Evolutionary conservation across 306 rosid species (phyloP), one percentile per base, ranked within the genome.

Genomic region (Abrus precatorius): DNA sequence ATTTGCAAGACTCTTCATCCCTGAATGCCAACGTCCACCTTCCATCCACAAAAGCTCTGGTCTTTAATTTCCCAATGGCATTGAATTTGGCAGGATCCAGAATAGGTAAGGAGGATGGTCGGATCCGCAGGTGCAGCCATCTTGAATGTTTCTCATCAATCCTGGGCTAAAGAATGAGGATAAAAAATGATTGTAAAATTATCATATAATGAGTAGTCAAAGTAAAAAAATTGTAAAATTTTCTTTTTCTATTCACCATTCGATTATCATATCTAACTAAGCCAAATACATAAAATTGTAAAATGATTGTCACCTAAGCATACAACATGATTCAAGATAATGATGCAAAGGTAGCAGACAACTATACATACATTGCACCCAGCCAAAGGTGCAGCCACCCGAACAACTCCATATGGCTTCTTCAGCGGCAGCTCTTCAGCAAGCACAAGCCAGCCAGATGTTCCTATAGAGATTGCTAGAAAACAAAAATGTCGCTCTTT

Each of bases 11-110:
- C 75, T 88, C 97, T 69, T 89, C 97, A 8, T 92, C 94, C 74
- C 91, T 69, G 87, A 94, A 94, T 1, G 98, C 98, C 80, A 94
- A 78, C 50, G 94, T 94, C 98, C 98, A 94, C 88, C 98, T 88
- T 60, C 98, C 98, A 78, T 94, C 98, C 6, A 94, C 92, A 83
- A 92, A 88, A 80, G 91, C 84, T 86, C 82, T 92, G 0, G 91
- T 53, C 86, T 86, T 91, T 20, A 66, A 44, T 78, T 88, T 91
- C 49, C 77, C 71, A 0, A 59, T 30, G 28, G 87, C 69, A 49
- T 75, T 85, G 32, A 80, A 81, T 85, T 88, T 91, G 64, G 84
- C 69, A 54, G 94, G 92, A 78, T 92, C 94, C 73, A 84, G 53
- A 79, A 81, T 76, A 4, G 97, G 97, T 79, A 91, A 80, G 62